Base-by-base conservation (phyloP, 208 protist genomes). In the Herpetomonas samuelpessoai region DNA sequence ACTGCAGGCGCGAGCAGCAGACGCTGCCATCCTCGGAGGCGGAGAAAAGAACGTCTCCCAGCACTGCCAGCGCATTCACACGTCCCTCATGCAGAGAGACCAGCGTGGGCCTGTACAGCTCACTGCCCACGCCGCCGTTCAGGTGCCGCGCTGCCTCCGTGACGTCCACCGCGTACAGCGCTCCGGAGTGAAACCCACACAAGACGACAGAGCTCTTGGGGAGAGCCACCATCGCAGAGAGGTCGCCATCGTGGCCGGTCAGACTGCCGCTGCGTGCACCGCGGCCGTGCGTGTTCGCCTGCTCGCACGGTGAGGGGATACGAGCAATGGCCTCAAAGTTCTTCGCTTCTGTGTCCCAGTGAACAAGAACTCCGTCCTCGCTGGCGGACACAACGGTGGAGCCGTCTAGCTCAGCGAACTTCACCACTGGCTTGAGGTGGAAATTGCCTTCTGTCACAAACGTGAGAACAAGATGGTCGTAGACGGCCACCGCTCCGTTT, bases 271-370 rank as follows among this genome's bases (percentile, higher is more conserved):
- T n/a, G n/a, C n/a, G n/a, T n/a, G n/a, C n/a, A n/a, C n/a, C n/a
- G n/a, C n/a, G n/a, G n/a, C n/a, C n/a, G n/a, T n/a, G n/a, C n/a
- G n/a, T n/a, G n/a, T n/a, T n/a, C n/a, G n/a, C n/a, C n/a, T n/a
- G n/a, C n/a, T n/a, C n/a, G n/a, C n/a, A n/a, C n/a, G n/a, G n/a
- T n/a, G n/a, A n/a, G n/a, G n/a, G n/a, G n/a, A 79, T 71, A 0
- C 74, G 71, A 22, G 75, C 81, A 30, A 90, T 81, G n/a, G 83
- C 87, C 59, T 92, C 90, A 66, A 92, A 92, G 61, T 79, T 80
- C 9, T 70, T 66, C 21, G 64, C 54, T 61, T 91, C 85, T 1
- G 59, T 74, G 58, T 87, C 91, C 91, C 91, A 96, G 30, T 87
- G 78, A 2, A 94, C 76, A 38, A 96, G 44, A 22, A 76, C 41